Conservation (phyloP, 2,329 filamentous ascomycete species). For the Fusarium sacchari region DNA sequence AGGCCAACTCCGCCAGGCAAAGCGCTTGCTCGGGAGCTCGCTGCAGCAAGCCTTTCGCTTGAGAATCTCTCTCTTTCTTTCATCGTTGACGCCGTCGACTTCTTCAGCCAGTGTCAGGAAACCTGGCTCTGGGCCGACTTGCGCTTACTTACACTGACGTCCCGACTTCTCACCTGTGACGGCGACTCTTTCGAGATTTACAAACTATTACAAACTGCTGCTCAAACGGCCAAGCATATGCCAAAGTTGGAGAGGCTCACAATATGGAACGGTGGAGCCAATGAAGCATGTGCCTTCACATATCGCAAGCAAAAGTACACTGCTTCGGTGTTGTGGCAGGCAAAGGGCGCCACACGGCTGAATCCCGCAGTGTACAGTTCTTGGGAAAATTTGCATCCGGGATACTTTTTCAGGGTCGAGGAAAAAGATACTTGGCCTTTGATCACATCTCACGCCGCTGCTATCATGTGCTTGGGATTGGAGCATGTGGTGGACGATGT, state of each 20-base stretch:
- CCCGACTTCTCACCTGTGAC: neutral
- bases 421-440: neutral
- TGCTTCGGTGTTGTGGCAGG: conserved; percentile 13
- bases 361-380: neutral
- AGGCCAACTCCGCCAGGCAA: neutral
- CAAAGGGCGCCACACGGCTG: conserved; percentile 5
- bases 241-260: conserved; percentile 4
- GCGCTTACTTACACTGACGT: neutral
- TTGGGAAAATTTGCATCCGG: conserved; percentile 8
- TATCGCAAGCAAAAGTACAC: neutral
- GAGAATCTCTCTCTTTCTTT: conserved; percentile 7
- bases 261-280: conserved; percentile 15
- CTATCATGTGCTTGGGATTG: conserved; percentile 19
- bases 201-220: neutral
- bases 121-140: neutral
- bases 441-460: conserved; percentile 17
- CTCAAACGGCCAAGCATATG: neutral
- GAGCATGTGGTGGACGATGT: conserved; percentile 5
- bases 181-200: neutral
- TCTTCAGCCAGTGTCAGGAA: neutral
- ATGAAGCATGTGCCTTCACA: conserved; percentile 9
- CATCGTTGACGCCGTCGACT: neutral
- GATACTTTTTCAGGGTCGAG: neutral
- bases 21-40: neutral
- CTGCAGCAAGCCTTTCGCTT: neutral